Evolutionary conservation across 176 grass and related monocot genomes (phyloP).

Genomic region (Raddia distichophylla): DNA sequence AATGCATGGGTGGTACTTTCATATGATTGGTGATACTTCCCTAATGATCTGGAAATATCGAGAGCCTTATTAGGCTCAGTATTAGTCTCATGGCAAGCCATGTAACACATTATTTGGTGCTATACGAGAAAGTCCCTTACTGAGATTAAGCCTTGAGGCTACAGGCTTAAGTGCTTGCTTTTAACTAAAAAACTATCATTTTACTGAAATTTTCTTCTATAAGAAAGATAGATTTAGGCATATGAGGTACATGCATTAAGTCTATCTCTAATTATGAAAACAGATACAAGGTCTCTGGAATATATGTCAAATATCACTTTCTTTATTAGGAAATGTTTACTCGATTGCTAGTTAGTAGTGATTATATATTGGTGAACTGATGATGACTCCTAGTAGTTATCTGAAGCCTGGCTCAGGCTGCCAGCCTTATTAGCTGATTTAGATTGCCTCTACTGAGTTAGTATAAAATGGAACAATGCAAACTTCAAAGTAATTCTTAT

Average conservation of each 20-base stretch:
- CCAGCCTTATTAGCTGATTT: conserved; percentile 1
- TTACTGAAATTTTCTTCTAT: neutral
- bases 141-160: conserved; percentile 11
- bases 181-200: neutral
- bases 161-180: neutral
- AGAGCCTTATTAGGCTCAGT: neutral
- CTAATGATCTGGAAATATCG: conserved; percentile 29
- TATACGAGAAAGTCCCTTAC: neutral
- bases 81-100: neutral
- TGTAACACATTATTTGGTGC: neutral
- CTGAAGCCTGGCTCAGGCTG: neutral
- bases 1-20: conserved; percentile 10
- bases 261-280: neutral
- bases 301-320: neutral
- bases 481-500: neutral
- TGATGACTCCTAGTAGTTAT: neutral
- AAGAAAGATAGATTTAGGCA: neutral
- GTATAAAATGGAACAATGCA: neutral
- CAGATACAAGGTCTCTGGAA: neutral
- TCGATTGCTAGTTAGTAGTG: neutral
- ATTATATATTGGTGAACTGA: neutral
- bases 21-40: neutral
- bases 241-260: neutral
- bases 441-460: neutral
- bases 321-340: neutral